A percentile compares a stretch with the other conserved stretches of the same genome.
These are phyloP conservation scores for Camelina hispida DNA, from an alignment of 345 rosid species.

Conservation along the genomic window DNA sequence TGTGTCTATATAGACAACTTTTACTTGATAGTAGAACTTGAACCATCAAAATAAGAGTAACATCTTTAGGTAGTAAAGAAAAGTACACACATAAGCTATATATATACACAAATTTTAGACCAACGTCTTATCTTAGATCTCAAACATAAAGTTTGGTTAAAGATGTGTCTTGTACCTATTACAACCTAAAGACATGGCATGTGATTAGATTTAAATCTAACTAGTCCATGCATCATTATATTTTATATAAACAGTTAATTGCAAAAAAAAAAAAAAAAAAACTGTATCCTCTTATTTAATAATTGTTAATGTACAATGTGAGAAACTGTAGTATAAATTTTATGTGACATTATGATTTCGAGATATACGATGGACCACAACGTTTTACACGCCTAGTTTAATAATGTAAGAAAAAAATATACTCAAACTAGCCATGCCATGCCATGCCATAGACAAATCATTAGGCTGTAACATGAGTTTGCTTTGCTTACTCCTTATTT, in stretches of 20 bases:
- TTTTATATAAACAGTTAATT: background rate
- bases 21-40: constrained; percentile 4
- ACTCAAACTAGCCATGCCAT: background rate
- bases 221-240: constrained; percentile 29
- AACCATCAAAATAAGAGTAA: background rate
- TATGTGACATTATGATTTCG: constrained; percentile 39
- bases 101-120: constrained; percentile 8
- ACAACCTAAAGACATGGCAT: constrained; percentile 42
- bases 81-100: background rate
- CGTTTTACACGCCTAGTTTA: constrained; percentile 41
- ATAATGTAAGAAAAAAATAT: background rate
- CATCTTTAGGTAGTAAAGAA: background rate
- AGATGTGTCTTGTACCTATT: constrained; percentile 30
- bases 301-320: constrained; percentile 8
- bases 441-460: constrained; percentile 4
- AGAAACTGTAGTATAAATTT: constrained; percentile 23
- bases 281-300: background rate
- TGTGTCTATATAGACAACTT: constrained; percentile 14
- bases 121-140: constrained; percentile 31
- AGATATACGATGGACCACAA: constrained; percentile 36
- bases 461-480: constrained; percentile 31
- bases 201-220: constrained; percentile 38
- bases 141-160: constrained; percentile 32
- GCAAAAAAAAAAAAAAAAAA: too few relatives aligned
- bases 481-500: constrained; percentile 2